Conservation (phyloP, 768 basidiomycete genomes). For the Phylloporus arenicola region DNA sequence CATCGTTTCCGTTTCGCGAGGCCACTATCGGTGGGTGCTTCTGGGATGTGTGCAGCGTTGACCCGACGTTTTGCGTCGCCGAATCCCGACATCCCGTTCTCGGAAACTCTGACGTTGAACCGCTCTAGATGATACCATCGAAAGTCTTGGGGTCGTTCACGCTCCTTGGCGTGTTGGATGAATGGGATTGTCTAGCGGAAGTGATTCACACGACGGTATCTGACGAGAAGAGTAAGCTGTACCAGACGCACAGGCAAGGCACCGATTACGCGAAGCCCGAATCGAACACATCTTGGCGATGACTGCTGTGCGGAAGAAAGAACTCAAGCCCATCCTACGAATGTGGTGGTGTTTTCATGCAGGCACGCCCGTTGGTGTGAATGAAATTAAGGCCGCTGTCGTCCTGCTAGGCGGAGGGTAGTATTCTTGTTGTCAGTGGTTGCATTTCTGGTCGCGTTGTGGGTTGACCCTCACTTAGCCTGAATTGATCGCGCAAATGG, state of each 20-base stretch:
- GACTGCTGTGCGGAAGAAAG: constrained; percentile 37
- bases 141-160: constrained; percentile 42
- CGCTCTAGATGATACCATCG: too few relatives aligned
- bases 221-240: constrained; percentile 27
- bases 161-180: constrained; percentile 50
- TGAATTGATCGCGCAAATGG: constrained; percentile 24
- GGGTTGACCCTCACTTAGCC: constrained; percentile 17
- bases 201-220: constrained; percentile 42
- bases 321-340: constrained; percentile 37
- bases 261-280: constrained; percentile 47
- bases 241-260: constrained; percentile 30
- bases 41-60: too few relatives aligned
- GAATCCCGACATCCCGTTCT: too few relatives aligned
- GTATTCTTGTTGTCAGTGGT: constrained; percentile 19
- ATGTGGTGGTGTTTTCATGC: constrained; percentile 49
- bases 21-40: too few relatives aligned
- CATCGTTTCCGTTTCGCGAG: too few relatives aligned
- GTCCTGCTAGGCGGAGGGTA: too few relatives aligned
- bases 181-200: constrained; percentile 40
- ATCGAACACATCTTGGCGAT: constrained; percentile 49
- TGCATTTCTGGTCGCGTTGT: constrained; percentile 3
- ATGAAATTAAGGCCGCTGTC: not conserved
- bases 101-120: too few relatives aligned
- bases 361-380: constrained; percentile 36
- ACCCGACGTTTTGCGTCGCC: too few relatives aligned